A percentile compares a stretch with the other conserved stretches of the same genome.
Evolutionary conservation across 2,329 filamentous ascomycete genomes (phyloP).

Genomic region (Neonectria hederae): DNA sequence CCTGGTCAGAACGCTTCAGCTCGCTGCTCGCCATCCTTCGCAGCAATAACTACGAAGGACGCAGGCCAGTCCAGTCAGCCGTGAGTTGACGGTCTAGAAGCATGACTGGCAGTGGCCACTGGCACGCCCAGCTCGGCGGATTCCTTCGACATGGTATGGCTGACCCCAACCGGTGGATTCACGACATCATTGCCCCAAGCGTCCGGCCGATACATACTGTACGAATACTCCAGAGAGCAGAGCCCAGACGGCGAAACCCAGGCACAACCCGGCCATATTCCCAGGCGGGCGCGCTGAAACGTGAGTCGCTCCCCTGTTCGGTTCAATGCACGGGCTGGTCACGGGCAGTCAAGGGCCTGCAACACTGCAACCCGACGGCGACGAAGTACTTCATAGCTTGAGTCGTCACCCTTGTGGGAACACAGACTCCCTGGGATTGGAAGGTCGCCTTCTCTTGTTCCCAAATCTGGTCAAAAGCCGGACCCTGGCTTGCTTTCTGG

Average conservation of each 20-base stretch:
- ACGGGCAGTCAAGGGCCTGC: slow-evolving; percentile 5
- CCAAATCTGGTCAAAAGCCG: slow-evolving; percentile 33
- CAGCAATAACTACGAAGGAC: background rate
- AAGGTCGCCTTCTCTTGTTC: slow-evolving; percentile 21
- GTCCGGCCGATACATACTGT: slow-evolving; percentile 16
- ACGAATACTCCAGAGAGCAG: too few relatives aligned
- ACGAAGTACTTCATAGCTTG: background rate
- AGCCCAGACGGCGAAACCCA: background rate
- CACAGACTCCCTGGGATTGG: slow-evolving; percentile 20
- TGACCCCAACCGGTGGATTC: slow-evolving; percentile 30
- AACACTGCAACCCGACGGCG: slow-evolving; percentile 12
- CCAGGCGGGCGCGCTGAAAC: slow-evolving; percentile 42
- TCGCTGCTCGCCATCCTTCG: slow-evolving; percentile 18
- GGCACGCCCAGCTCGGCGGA: slow-evolving; percentile 33
- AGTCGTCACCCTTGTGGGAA: slow-evolving; percentile 13
- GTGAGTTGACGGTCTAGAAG: slow-evolving; percentile 13
- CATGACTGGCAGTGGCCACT: slow-evolving; percentile 11
- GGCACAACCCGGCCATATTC: slow-evolving; percentile 31
- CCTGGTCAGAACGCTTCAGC: slow-evolving; percentile 14
- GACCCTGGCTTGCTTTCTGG: slow-evolving; percentile 27
- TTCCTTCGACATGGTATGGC: slow-evolving; percentile 32
- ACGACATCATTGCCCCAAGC: slow-evolving; percentile 39
- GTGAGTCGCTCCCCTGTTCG: slow-evolving; percentile 43
- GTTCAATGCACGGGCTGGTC: slow-evolving; percentile 30
- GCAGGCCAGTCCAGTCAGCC: background rate